phyloP scores from a whole-genome alignment of 805 yeast genomes.

The Lipomyces japonicus region DNA sequence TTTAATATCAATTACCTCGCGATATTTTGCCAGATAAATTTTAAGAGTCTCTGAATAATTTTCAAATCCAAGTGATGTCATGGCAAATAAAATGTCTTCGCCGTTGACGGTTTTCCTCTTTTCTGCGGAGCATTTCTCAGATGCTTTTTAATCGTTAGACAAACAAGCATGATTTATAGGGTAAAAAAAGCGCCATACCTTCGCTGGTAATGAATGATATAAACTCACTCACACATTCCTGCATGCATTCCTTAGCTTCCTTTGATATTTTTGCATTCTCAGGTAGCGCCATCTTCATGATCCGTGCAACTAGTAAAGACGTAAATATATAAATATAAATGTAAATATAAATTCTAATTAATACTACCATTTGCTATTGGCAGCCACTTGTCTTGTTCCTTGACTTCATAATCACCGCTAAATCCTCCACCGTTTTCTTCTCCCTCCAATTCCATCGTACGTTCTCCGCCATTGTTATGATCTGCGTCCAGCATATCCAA shows the following conservation, averaged over 20 bases:
- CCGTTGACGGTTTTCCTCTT: constrained; percentile 69
- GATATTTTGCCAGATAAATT: constrained; percentile 62
- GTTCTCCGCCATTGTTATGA: constrained; percentile 9
- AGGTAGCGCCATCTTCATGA: constrained; percentile 73
- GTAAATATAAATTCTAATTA: background rate
- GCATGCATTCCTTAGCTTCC: constrained; percentile 75
- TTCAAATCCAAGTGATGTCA: constrained; percentile 64
- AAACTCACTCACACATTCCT: constrained; percentile 66
- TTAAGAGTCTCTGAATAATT: constrained; percentile 66
- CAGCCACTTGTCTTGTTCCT: constrained; percentile 59
- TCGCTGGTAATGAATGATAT: constrained; percentile 66
- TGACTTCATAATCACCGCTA: constrained; percentile 46
- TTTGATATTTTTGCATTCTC: constrained; percentile 70
- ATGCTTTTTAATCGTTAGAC: constrained; percentile 35
- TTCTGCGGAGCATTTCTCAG: constrained; percentile 60
- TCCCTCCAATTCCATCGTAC: constrained; percentile 16
- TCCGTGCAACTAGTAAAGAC: constrained; percentile 49
- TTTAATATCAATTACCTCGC: constrained; percentile 49
- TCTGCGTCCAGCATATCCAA: constrained; percentile 22
- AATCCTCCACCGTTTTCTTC: constrained; percentile 5
- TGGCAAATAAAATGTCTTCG: constrained; percentile 61
- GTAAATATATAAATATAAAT: background rate
- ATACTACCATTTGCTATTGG: constrained; percentile 54
- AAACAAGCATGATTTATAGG: background rate
- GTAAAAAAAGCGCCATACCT: constrained; percentile 21